Conservation (phyloP, 495 filamentous ascomycete genomes). For the Oidiodendron maius region DNA sequence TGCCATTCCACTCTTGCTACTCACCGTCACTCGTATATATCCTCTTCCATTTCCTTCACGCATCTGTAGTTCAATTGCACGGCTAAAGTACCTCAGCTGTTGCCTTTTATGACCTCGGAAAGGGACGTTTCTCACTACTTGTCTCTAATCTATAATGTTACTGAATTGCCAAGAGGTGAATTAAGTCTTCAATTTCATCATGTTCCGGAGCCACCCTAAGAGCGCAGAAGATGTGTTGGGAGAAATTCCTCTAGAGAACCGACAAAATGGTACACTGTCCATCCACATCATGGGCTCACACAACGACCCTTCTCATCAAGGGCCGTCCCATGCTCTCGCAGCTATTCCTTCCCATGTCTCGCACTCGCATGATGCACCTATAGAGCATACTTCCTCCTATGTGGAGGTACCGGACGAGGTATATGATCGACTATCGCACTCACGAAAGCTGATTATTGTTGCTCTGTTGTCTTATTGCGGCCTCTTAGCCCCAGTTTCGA, state of each 20-base stretch:
- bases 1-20: no score
- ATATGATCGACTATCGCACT: conserved; percentile 46
- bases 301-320: no score
- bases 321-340: neutral
- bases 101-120: conserved; percentile 16
- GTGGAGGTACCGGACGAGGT: conserved; percentile 38
- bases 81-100: neutral
- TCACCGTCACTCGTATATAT: no score
- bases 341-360: conserved; percentile 13
- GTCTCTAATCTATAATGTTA: conserved; percentile 9
- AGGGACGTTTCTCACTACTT: conserved; percentile 1
- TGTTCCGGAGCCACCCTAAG: conserved; percentile 17
- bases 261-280: conserved; percentile 8
- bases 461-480: conserved; percentile 59
- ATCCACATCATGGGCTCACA: conserved; percentile 13
- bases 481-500: conserved; percentile 63
- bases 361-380: conserved; percentile 20
- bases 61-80: neutral
- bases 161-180: conserved; percentile 4
- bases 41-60: no score
- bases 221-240: conserved; percentile 1
- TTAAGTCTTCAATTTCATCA: conserved; percentile 13
- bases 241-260: conserved; percentile 6
- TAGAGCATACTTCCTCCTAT: conserved; percentile 34
- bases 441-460: conserved; percentile 55